phyloP scores from a whole-genome alignment of 2,329 filamentous ascomycete genomes.

The Zasmidium angulare region DNA sequence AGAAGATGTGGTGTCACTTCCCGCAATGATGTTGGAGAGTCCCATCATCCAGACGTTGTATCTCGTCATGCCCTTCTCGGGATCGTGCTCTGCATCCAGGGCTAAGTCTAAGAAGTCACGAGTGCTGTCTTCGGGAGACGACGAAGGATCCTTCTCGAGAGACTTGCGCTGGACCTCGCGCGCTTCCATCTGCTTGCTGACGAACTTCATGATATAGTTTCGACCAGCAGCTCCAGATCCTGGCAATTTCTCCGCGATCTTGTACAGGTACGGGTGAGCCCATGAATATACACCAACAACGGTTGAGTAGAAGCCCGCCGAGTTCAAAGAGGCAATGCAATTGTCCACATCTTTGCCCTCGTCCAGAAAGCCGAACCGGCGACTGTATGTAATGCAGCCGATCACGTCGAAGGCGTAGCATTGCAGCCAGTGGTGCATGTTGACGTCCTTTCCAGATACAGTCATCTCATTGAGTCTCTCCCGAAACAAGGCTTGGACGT shows the following conservation, averaged over 20 bases:
- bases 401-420: constrained; percentile 47
- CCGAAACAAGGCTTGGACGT: constrained; percentile 15
- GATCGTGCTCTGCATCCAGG: constrained; percentile 20
- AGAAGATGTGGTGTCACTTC: constrained; percentile 39
- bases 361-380: constrained; percentile 40
- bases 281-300: constrained; percentile 18
- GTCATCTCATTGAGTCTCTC: constrained; percentile 17
- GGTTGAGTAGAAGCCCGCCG: constrained; percentile 13
- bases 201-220: constrained; percentile 14
- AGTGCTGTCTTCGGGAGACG: constrained; percentile 4
- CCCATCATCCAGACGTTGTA: constrained; percentile 22
- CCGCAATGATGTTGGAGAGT: constrained; percentile 25
- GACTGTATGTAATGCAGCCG: constrained; percentile 42
- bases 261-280: constrained; percentile 18
- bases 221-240: constrained; percentile 15
- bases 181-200: constrained; percentile 9
- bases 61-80: constrained; percentile 20
- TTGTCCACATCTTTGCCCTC: constrained; percentile 32
- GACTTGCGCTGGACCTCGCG: constrained; percentile 9
- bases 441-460: constrained; percentile 9
- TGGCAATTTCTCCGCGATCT: constrained; percentile 15
- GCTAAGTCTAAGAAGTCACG: constrained; percentile 22
- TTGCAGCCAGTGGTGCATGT: constrained; percentile 26
- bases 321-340: constrained; percentile 16
- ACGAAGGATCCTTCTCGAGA: background rate